Conservation (phyloP, 164 flowering plant genomes). For the Brasenia schreberi region DNA sequence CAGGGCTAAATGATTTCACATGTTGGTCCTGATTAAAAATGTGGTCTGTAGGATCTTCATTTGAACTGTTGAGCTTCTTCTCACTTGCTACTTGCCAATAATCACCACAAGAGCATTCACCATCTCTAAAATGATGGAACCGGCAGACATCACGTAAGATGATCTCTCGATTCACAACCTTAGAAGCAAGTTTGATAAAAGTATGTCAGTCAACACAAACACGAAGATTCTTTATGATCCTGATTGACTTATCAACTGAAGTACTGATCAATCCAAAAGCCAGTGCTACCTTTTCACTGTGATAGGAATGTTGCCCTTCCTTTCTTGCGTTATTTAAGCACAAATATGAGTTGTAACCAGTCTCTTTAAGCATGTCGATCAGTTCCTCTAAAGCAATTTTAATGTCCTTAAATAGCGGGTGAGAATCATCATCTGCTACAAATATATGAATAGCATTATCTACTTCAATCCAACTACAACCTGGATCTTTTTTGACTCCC, state of each 20-base stretch:
- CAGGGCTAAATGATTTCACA: no score
- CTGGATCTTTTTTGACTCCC: slow-evolving; percentile 10
- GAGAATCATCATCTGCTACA: slow-evolving; percentile 5
- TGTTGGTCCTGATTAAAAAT: no score
- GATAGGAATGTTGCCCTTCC: slow-evolving; percentile 5
- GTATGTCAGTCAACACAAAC: slow-evolving; percentile 7
- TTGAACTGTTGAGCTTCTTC: no score
- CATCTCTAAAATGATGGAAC: slow-evolving; percentile 9
- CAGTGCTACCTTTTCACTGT: slow-evolving; percentile 8
- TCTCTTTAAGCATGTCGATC: neutral
- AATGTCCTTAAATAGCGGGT: slow-evolving; percentile 5
- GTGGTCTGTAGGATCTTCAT: no score
- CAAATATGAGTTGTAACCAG: slow-evolving; percentile 2
- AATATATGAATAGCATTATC: slow-evolving; percentile 4
- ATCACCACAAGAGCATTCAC: slow-evolving; percentile 9
- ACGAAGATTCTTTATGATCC: slow-evolving; percentile 10
- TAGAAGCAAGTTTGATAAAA: slow-evolving; percentile 4
- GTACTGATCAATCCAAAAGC: slow-evolving; percentile 10
- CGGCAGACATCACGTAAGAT: slow-evolving; percentile 5
- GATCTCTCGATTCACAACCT: slow-evolving; percentile 2
- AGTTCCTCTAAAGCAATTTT: slow-evolving; percentile 5
- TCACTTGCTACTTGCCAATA: slow-evolving; percentile 3
- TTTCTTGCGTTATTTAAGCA: slow-evolving; percentile 6
- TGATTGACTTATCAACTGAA: slow-evolving; percentile 1
- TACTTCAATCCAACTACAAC: slow-evolving; percentile 12